Base-by-base conservation (phyloP, 2,329 filamentous ascomycete genomes). In the Xylaria sp. region DNA sequence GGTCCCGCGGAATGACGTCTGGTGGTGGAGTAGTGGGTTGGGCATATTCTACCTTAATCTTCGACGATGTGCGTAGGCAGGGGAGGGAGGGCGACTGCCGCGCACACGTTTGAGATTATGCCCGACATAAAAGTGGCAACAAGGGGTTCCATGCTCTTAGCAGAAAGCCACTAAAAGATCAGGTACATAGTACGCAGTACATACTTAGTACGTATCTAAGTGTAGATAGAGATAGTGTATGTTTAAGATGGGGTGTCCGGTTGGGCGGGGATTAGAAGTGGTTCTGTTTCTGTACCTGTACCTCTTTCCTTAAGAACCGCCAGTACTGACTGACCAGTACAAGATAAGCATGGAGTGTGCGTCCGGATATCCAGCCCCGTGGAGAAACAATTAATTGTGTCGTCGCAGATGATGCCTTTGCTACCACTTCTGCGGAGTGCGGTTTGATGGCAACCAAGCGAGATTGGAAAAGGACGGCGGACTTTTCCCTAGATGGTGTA, bases 61-160 rank as follows among this genome's bases (percentile, higher is more conserved):
- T 54, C 11, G 33, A 54, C 9, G 31, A 2, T 5, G 17, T 36
- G 17, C 11, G 38, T 5, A 25, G 44, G 13, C 4, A 11, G 1
- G 11, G 15, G 31, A 33, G 50, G 51, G 6, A 38, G 20, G 33
- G 22, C 20, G 36, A 20, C 22, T 42, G 36, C 53, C 38, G 22
- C 31, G 42, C 36, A 39, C 53, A 55, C 53, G 53, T 55, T 44
- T 42, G 39, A n/a, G 36, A 55, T 29, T 42, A 55, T 42, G 53
- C 53, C 22, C 36, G 53, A 29, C 36, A 44, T 55, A 42, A 55
- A 42, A 42, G 53, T 55, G 53, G 53, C 53, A 55, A 55, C 36
- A 42, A 55, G 33, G 53, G 20, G 27, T 42, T 31, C 53, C 36
- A 33, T 45, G 39, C 25, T 31, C 10, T 33, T 33, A 9, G 49